Percentiles rank a stretch among this genome's conserved stretches.
Conservation (phyloP, 805 yeast species). For the Candida qinlingensis region DNA sequence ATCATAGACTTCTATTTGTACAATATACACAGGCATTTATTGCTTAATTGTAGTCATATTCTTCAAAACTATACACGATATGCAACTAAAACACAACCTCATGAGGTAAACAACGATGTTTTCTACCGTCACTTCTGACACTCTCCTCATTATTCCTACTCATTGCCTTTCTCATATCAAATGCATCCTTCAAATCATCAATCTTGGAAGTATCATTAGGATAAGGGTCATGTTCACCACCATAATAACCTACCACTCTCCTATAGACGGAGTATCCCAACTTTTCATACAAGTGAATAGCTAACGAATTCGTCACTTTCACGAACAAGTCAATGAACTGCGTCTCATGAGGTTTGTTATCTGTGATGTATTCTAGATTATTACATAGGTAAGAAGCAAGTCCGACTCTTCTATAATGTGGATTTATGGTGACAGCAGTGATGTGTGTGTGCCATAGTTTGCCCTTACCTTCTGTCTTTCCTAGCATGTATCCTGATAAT, state of each 20-base stretch:
- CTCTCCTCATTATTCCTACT: slow-evolving; percentile 50
- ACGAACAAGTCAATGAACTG: slow-evolving; percentile 90
- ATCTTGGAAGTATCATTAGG: slow-evolving; percentile 34
- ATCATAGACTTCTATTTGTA: no score
- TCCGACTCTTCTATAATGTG: slow-evolving; percentile 78
- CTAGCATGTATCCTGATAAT: slow-evolving; percentile 81
- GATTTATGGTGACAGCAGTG: slow-evolving; percentile 89
- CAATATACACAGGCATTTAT: no score
- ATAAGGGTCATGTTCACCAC: slow-evolving; percentile 41
- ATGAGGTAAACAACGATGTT: slow-evolving; percentile 55
- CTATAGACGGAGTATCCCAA: slow-evolving; percentile 82
- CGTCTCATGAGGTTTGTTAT: slow-evolving; percentile 71
- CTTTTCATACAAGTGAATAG: slow-evolving; percentile 77
- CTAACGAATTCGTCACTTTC: slow-evolving; percentile 75
- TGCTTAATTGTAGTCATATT: background rate
- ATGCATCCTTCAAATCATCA: slow-evolving; percentile 78
- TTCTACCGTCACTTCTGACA: slow-evolving; percentile 55
- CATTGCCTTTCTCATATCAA: slow-evolving; percentile 72
- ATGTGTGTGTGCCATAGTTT: slow-evolving; percentile 95
- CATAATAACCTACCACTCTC: slow-evolving; percentile 87
- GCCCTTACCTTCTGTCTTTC: slow-evolving; percentile 86
- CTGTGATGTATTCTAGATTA: slow-evolving; percentile 68
- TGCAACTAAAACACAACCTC: slow-evolving; percentile 49
- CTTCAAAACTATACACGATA: no score
- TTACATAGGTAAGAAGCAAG: slow-evolving; percentile 76